Conservation (phyloP, 2,329 filamentous ascomycete genomes). For the Lachnellula cervina region DNA sequence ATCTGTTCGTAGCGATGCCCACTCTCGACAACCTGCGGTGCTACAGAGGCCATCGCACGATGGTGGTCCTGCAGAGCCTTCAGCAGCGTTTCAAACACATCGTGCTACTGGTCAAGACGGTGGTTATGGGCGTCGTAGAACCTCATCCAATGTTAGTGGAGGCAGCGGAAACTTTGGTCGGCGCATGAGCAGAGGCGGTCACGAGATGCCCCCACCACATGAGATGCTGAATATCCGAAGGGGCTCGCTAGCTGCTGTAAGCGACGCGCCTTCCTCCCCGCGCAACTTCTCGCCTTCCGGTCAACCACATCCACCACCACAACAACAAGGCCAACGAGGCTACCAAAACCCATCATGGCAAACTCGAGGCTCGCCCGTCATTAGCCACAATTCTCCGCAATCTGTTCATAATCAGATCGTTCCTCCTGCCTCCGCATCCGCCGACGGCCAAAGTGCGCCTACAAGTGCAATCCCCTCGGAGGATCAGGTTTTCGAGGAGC, state of each 20-base stretch:
- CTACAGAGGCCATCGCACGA: conserved; percentile 67
- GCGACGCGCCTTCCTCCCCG: conserved; percentile 48
- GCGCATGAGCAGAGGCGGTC: conserved; percentile 30
- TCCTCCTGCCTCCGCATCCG: conserved; percentile 33
- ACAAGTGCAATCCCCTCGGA: conserved; percentile 35
- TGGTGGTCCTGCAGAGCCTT: conserved; percentile 74
- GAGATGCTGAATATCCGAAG: conserved; percentile 41
- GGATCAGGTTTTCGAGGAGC: conserved; percentile 53
- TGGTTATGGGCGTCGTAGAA: conserved; percentile 69
- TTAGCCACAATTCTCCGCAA: conserved; percentile 32
- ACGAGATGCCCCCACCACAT: conserved; percentile 29
- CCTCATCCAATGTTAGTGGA: conserved; percentile 88
- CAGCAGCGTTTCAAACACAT: conserved; percentile 77
- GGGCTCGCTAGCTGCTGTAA: conserved; percentile 45
- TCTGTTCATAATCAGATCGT: conserved; percentile 28
- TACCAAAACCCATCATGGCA: conserved; percentile 36
- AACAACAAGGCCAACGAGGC: conserved; percentile 20
- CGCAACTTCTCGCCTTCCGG: conserved; percentile 33
- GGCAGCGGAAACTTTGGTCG: conserved; percentile 66
- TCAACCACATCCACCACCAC: conserved; percentile 21
- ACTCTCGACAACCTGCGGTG: conserved; percentile 68
- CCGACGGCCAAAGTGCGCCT: conserved; percentile 27
- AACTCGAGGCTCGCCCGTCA: conserved; percentile 33
- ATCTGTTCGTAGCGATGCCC: conserved; percentile 61
- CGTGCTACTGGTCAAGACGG: conserved; percentile 61